Evolutionary conservation across 805 yeast genomes (phyloP), one percentile per base, ranked within the genome.

Genomic region (Wickerhamomyces sydowiorum): DNA sequence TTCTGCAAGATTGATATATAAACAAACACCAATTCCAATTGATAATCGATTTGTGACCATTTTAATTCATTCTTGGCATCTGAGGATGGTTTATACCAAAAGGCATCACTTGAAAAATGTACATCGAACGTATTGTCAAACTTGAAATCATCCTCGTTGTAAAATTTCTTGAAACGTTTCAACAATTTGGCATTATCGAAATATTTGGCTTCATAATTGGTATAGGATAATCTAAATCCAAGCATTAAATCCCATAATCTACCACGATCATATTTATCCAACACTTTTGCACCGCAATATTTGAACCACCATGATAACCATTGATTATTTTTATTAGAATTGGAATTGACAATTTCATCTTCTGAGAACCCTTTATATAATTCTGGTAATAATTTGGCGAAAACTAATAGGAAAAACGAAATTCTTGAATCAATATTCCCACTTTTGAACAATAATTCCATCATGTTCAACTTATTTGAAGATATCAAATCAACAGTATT

Each of bases 271-370:
- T 71, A 72, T 47, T 84, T 74, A 35, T 89, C 82, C 76, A 95
- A 79, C 7, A 83, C 88, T 61, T 86, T 86, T 13, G 93, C 77
- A 18, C 96, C 96, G 56, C 86, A 77, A 73, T 86, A 90, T 57
- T 88, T 87, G 48, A 90, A 69, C 97, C 97, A 90, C 96, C 96
- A 90, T 31, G 87, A 73, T 21, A 89, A 68, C 97, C 97, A 90
- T 56, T 82, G 89, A 51, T 86, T 93, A 48, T 84, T 88, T 45
- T 77, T 70, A 34, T 73, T 69, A 15, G 65, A 52, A 42, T 69
- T 70, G 32, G 77, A 73, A 49, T 78, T 78, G 36, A 85, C 62
- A 21, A 85, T 74, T 45, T 84, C 89, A 52, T 90, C 97, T 54
- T 87, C 35, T 3, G 9, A 15, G 6, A 32, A 32, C 3, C 23